A percentile compares a stretch with the other conserved stretches of the same genome.
Evolutionary conservation across 768 basidiomycete species (phyloP).

Genomic region (Holtermanniella nyarrowii): DNA sequence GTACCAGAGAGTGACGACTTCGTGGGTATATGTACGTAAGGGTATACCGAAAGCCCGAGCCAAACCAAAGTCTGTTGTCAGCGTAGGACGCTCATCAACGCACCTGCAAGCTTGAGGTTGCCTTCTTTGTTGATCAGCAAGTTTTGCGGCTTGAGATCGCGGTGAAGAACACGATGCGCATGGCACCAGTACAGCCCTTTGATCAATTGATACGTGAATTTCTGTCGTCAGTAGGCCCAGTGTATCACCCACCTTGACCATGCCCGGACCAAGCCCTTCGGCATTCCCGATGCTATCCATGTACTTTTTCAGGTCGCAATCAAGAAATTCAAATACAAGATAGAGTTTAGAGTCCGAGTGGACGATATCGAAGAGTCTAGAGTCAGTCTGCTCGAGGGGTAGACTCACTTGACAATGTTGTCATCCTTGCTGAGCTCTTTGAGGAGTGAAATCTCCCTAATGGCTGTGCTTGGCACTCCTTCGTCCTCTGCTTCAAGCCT

Average conservation of each 20-base stretch:
- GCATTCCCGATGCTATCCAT: slow-evolving; percentile 75
- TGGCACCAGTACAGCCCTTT: slow-evolving; percentile 90
- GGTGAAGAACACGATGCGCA: slow-evolving; percentile 88
- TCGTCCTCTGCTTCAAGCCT: slow-evolving; percentile 96
- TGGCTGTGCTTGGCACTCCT: slow-evolving; percentile 94
- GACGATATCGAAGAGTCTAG: slow-evolving; percentile 85
- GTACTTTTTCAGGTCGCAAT: slow-evolving; percentile 91
- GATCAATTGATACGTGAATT: slow-evolving; percentile 89
- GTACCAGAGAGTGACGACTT: slow-evolving; percentile 99
- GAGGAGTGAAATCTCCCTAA: slow-evolving; percentile 91
- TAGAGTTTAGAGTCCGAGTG: slow-evolving; percentile 95
- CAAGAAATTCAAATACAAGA: slow-evolving; percentile 94
- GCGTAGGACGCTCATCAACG: slow-evolving; percentile 1
- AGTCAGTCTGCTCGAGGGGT: neutral
- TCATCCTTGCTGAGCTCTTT: slow-evolving; percentile 89
- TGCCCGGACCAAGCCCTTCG: slow-evolving; percentile 52
- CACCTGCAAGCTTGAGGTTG: slow-evolving; percentile 76
- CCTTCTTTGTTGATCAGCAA: slow-evolving; percentile 77
- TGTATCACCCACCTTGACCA: slow-evolving; percentile 63
- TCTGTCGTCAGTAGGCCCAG: slow-evolving; percentile 46
- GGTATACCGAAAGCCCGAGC: slow-evolving; percentile 97
- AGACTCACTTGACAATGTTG: slow-evolving; percentile 71
- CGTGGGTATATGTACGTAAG: slow-evolving; percentile 97
- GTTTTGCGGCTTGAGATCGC: slow-evolving; percentile 95
- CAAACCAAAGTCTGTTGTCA: slow-evolving; percentile 66